These are phyloP conservation scores for Acidiella bohemica DNA, from an alignment of 495 filamentous ascomycete species.

Conservation along the genomic window DNA sequence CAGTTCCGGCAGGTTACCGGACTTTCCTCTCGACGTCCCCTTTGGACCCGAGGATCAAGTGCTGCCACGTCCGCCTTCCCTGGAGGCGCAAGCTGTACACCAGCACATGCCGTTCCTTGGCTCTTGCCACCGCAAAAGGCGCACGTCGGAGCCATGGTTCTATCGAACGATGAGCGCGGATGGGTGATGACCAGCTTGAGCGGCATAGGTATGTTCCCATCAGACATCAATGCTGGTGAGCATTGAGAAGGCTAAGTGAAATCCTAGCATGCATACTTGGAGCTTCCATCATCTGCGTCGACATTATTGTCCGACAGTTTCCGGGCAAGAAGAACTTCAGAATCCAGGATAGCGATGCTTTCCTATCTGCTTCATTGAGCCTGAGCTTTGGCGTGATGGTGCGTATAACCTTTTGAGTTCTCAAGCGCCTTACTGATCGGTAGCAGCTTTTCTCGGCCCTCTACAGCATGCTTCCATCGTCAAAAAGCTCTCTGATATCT, in stretches of 20 bases:
- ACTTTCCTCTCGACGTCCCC: too few species aligned
- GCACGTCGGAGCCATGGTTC: conserved; percentile 27
- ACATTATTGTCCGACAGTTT: conserved; percentile 57
- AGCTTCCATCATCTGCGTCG: conserved; percentile 74
- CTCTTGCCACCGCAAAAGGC: neutral
- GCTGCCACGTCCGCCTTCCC: too few species aligned
- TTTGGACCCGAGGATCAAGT: too few species aligned
- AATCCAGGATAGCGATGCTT: conserved; percentile 77
- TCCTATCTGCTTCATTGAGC: conserved; percentile 77
- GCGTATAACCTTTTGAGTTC: conserved; percentile 33
- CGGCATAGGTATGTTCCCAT: conserved; percentile 50
- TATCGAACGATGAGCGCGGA: conserved; percentile 73
- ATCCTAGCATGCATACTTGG: conserved; percentile 62
- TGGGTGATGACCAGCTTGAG: conserved; percentile 87
- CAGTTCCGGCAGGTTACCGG: too few species aligned
- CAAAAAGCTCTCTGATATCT: conserved; percentile 58
- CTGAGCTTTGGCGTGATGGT: conserved; percentile 98
- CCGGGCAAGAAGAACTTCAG: conserved; percentile 62
- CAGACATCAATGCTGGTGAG: neutral
- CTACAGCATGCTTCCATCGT: conserved; percentile 84
- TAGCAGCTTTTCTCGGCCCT: conserved; percentile 78
- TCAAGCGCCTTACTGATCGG: neutral
- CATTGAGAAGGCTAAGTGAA: neutral
- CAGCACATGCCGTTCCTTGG: too few species aligned
- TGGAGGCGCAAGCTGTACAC: too few species aligned